phyloP scores from a whole-genome alignment of 2,329 filamentous ascomycete genomes.

The Seiridium unicorne region DNA sequence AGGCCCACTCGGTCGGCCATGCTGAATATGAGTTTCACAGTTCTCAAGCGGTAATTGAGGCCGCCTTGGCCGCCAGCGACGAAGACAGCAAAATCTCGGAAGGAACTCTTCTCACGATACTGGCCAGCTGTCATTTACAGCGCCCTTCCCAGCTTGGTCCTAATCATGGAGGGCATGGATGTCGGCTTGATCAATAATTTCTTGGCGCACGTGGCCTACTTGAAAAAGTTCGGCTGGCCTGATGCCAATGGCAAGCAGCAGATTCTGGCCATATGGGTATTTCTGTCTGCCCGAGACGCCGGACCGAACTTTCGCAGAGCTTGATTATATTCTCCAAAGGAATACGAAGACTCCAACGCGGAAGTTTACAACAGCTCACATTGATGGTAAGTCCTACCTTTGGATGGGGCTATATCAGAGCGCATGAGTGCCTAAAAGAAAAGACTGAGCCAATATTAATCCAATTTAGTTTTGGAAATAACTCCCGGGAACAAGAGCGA shows the following conservation, averaged over 20 bases:
- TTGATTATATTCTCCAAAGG: conserved; percentile 45
- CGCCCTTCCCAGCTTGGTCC: conserved; percentile 26
- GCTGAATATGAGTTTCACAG: conserved; percentile 20
- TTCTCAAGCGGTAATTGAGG: conserved; percentile 28
- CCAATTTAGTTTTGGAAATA: background rate
- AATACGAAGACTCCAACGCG: conserved; percentile 24
- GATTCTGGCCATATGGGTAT: conserved; percentile 41
- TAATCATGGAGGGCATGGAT: conserved; percentile 34
- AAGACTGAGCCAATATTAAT: background rate
- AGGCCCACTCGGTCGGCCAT: conserved; percentile 10
- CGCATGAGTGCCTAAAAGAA: background rate
- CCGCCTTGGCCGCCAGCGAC: conserved; percentile 27
- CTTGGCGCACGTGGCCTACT: conserved; percentile 30
- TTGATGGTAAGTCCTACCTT: conserved; percentile 24
- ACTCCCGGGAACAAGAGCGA: background rate
- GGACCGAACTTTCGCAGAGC: conserved; percentile 43
- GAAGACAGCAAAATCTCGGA: conserved; percentile 26
- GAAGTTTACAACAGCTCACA: conserved; percentile 27
- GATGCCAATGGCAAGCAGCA: conserved; percentile 33
- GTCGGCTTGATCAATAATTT: conserved; percentile 37
- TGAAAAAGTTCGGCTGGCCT: conserved; percentile 31
- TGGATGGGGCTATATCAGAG: too few species aligned
- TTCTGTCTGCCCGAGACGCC: conserved; percentile 44
- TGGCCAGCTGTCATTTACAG: conserved; percentile 26
- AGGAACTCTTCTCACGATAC: conserved; percentile 30